A percentile compares a stretch with the other conserved stretches of the same genome.
Conservation (phyloP, 1,284 basidiomycete species). For the Moniliella sp. region DNA sequence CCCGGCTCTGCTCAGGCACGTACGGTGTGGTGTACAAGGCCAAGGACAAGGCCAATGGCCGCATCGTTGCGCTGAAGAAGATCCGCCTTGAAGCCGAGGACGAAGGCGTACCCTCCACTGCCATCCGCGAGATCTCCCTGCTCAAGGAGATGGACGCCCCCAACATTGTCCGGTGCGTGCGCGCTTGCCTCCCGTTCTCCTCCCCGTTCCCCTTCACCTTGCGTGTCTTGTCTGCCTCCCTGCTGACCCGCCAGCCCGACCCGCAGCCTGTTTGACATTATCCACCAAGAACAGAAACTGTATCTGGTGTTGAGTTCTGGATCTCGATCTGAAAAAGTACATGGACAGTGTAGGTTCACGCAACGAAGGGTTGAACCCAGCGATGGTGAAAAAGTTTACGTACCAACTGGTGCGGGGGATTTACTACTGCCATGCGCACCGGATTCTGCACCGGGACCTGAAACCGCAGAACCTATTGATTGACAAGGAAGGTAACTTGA, state of each 20-base stretch:
- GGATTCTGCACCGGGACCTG: conserved; percentile 91
- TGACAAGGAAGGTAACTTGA: conserved; percentile 95
- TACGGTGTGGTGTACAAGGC: conserved; percentile 95
- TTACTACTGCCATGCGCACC: conserved; percentile 69
- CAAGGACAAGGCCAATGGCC: conserved; percentile 64
- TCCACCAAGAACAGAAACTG: conserved; percentile 85
- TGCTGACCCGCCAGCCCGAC: too few relatives aligned
- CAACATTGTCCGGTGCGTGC: conserved; percentile 56
- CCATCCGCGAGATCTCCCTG: conserved; percentile 76
- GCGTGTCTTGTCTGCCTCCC: too few relatives aligned
- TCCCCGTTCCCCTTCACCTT: conserved; percentile 2
- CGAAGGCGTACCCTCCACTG: conserved; percentile 92
- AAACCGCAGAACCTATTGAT: conserved; percentile 93
- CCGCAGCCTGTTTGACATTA: conserved; percentile 69
- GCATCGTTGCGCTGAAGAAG: conserved; percentile 78
- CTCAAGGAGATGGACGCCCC: conserved; percentile 60
- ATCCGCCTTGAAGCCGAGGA: conserved; percentile 94
- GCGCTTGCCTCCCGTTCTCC: too few relatives aligned
- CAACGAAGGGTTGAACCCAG: conserved; percentile 44
- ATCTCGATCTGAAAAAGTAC: conserved; percentile 82
- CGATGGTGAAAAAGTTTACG: conserved; percentile 86
- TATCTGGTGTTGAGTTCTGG: conserved; percentile 90
- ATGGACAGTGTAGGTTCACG: conserved; percentile 48
- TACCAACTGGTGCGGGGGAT: conserved; percentile 79
- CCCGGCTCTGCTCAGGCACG: conserved; percentile 89